Base-by-base conservation (phyloP, 192 early-diverging fungal species). In the Powellomyces hirtus region DNA sequence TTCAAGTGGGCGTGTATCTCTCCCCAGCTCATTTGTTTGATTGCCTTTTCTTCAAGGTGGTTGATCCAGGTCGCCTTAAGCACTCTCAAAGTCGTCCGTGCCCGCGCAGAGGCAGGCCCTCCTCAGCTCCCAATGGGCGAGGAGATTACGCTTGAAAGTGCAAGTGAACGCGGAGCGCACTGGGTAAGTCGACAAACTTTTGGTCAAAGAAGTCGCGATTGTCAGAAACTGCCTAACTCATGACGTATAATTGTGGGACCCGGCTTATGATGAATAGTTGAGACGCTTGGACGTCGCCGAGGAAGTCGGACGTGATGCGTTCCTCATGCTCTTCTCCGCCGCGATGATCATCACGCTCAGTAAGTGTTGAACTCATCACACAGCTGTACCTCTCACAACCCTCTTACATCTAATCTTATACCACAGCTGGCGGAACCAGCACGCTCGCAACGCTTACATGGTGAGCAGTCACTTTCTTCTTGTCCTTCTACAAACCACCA, bases 301-400 rank as follows among this genome's bases (percentile, higher is more conserved):
- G 6, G 44, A 65, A 27, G 29, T 42, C 16, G 63, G 27, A 14
- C 18, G 63, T 6, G 45, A 65, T 52, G 22, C 63, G 0, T 52
- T 65, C 31, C n/a, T 65, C 10, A 65, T 65, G 63, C 46, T 65
- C 18, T 52, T 65, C 20, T 29, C 63, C 22, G 27, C 63, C 24
- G 63, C 49, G 20, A 34, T 52, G 42, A 27, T 65, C 22, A 31
- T 52, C 52, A 51, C 63, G 1, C 38, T 44, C 11, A 49, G 63
- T 65, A 51, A 11, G 14, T 30, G 44, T n/a, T 14, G 20, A 57
- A 29, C 55, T 4, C 2, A 30, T 6, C 18, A 3, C 29, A 30
- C 30, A 24, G 20, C 10, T 13, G 56, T 33, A 29, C 30, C 22
- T 58, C n/a, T 58, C 2, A 35, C 56, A 58, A 20, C 56, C 20